Evolutionary conservation across 176 grass and related monocot species (phyloP).

Genomic region (Oryza brachyantha): DNA sequence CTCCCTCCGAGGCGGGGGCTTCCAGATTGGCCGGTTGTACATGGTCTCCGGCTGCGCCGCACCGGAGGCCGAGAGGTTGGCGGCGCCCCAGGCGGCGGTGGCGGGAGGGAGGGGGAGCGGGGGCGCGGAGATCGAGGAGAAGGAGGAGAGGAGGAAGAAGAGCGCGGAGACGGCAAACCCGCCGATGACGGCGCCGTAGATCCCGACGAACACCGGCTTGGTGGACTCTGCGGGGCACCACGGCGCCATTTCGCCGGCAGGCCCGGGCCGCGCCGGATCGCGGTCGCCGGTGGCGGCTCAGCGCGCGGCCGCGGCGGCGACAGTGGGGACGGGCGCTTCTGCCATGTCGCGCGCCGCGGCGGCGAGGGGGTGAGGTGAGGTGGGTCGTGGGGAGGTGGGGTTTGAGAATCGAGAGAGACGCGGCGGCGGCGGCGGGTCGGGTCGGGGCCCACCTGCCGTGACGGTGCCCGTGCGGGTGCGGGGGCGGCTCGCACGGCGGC

Average conservation of each 20-base stretch:
- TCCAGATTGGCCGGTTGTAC: slow-evolving; percentile 68
- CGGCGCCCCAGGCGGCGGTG: neutral
- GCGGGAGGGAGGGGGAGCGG: slow-evolving; percentile 24
- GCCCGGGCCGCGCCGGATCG: neutral
- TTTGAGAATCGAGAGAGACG: neutral
- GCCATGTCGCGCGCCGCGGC: neutral
- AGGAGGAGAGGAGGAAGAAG: slow-evolving; percentile 65
- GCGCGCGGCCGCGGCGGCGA: neutral
- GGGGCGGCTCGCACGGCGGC: neutral
- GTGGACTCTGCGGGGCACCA: slow-evolving; percentile 37
- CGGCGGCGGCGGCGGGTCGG: too few relatives aligned
- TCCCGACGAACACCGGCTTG: slow-evolving; percentile 63
- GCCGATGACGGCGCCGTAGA: slow-evolving; percentile 55
- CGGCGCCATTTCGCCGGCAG: slow-evolving; percentile 35
- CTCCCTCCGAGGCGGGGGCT: slow-evolving; percentile 30
- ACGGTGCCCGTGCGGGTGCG: too few relatives aligned
- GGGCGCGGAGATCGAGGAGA: slow-evolving; percentile 46
- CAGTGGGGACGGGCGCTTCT: neutral
- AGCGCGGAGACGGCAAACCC: slow-evolving; percentile 70
- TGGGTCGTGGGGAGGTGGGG: neutral
- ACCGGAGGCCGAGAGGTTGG: neutral
- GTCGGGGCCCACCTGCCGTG: too few relatives aligned
- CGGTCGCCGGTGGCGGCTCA: slow-evolving; percentile 26
- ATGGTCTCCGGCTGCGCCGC: slow-evolving; percentile 25
- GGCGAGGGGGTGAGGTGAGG: too few relatives aligned